Conservation (phyloP, 441 rosid species). For the Mallotus repandus region DNA sequence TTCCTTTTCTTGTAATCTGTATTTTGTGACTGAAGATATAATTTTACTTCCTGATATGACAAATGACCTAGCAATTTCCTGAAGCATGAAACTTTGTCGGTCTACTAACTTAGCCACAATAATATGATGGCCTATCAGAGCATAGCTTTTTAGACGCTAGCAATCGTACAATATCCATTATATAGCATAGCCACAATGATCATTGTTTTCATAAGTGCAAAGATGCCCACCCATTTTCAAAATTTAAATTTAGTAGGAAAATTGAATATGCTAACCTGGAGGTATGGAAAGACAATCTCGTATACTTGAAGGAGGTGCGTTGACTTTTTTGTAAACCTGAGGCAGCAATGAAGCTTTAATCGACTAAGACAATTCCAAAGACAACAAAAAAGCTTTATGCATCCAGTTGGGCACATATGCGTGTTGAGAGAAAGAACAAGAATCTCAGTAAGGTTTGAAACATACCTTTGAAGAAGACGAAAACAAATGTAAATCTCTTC, state of each 20-base stretch:
- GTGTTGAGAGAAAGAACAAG: not conserved
- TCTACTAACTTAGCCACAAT: not conserved
- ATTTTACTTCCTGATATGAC: not conserved
- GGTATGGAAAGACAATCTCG: slow-evolving; percentile 48
- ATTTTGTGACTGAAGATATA: not conserved
- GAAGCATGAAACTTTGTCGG: not conserved
- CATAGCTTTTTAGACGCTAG: not conserved
- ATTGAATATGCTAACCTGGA: slow-evolving; percentile 54
- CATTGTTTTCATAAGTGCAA: not conserved
- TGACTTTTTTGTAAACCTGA: slow-evolving; percentile 62
- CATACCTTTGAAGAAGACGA: slow-evolving; percentile 68
- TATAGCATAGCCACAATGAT: slow-evolving; percentile 1
- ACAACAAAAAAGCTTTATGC: not conserved
- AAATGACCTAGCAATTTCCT: not conserved
- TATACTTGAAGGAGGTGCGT: slow-evolving; percentile 47
- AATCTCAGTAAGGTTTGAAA: slow-evolving; percentile 10
- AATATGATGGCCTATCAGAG: not conserved
- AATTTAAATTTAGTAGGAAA: slow-evolving; percentile 1
- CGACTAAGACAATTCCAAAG: not conserved
- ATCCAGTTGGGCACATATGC: not conserved
- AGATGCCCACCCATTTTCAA: not conserved
- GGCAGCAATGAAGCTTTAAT: slow-evolving; percentile 23
- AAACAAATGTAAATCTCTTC: slow-evolving; percentile 84
- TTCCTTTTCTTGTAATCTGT: not conserved
- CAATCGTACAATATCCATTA: not conserved